Conservation (phyloP, 2,329 filamentous ascomycete species). For the Fusarium heterosporum region DNA sequence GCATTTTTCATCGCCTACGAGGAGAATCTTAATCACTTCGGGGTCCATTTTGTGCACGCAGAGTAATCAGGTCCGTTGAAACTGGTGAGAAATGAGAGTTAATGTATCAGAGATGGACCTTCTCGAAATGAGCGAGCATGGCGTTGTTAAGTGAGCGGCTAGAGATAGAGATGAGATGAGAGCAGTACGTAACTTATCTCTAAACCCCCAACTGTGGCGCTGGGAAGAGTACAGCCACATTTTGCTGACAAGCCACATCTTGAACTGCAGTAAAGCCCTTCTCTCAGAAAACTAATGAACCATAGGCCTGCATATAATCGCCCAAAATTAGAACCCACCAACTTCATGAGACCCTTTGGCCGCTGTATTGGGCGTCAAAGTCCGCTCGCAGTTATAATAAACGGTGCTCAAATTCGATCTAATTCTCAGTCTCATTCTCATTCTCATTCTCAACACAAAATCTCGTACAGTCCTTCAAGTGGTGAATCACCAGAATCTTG, state of each 20-base stretch:
- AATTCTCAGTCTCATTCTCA: background rate
- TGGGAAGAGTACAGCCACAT: constrained; percentile 28
- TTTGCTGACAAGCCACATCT: constrained; percentile 34
- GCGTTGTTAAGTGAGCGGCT: constrained; percentile 15
- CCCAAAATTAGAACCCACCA: constrained; percentile 44
- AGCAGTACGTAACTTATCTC: constrained; percentile 45
- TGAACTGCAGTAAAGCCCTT: constrained; percentile 39
- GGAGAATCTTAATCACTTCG: constrained; percentile 63
- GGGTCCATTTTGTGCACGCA: constrained; percentile 56
- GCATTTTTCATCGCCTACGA: constrained; percentile 69
- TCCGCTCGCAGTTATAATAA: constrained; percentile 39
- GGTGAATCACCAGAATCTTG: constrained; percentile 35
- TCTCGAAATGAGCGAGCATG: constrained; percentile 10
- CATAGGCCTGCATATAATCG: constrained; percentile 43
- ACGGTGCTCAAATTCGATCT: constrained; percentile 25
- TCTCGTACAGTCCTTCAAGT: constrained; percentile 36
- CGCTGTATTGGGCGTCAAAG: constrained; percentile 45
- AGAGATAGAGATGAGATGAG: constrained; percentile 42
- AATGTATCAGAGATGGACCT: background rate
- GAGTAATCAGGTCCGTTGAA: background rate
- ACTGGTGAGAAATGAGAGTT: background rate
- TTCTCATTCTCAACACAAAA: background rate
- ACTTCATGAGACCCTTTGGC: constrained; percentile 47
- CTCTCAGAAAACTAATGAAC: constrained; percentile 31
- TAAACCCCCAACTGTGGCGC: constrained; percentile 35